A percentile compares a stretch with the other conserved stretches of the same genome.
Conservation (phyloP, 2,329 filamentous ascomycete species). For the Penicillium freii region DNA sequence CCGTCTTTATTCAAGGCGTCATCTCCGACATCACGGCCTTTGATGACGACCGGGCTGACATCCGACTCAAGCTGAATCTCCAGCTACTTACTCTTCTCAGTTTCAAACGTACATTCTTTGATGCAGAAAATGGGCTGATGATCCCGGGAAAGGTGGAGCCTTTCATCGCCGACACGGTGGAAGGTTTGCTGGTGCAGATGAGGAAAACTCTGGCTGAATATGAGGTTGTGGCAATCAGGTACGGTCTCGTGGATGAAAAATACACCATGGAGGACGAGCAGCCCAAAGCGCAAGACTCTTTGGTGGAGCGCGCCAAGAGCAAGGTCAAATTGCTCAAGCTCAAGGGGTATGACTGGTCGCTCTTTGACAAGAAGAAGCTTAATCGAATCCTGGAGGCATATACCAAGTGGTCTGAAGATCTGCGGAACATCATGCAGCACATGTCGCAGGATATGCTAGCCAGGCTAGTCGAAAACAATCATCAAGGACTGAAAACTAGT, state of each 20-base stretch:
- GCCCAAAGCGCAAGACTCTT: constrained; percentile 19
- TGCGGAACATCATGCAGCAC: constrained; percentile 32
- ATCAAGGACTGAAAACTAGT: constrained; percentile 20
- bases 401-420: constrained; percentile 26
- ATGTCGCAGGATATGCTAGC: constrained; percentile 27
- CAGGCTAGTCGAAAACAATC: constrained; percentile 11
- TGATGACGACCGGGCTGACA: constrained; percentile 26
- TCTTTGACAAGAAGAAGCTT: constrained; percentile 33
- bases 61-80: constrained; percentile 26
- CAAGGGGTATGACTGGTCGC: constrained; percentile 32
- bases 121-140: constrained; percentile 26
- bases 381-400: constrained; percentile 25
- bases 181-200: constrained; percentile 24
- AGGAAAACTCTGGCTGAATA: constrained; percentile 26
- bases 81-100: constrained; percentile 27
- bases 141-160: constrained; percentile 21
- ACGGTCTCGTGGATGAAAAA: constrained; percentile 18
- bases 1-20: constrained; percentile 33
- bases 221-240: constrained; percentile 20
- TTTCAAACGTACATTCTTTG: constrained; percentile 23
- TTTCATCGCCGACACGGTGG: constrained; percentile 21
- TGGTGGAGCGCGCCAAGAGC: constrained; percentile 25
- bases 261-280: constrained; percentile 8
- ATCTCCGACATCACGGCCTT: constrained; percentile 29
- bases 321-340: constrained; percentile 26